Base-by-base conservation (phyloP, 2,329 filamentous ascomycete genomes). In the Penicillium sp. region DNA sequence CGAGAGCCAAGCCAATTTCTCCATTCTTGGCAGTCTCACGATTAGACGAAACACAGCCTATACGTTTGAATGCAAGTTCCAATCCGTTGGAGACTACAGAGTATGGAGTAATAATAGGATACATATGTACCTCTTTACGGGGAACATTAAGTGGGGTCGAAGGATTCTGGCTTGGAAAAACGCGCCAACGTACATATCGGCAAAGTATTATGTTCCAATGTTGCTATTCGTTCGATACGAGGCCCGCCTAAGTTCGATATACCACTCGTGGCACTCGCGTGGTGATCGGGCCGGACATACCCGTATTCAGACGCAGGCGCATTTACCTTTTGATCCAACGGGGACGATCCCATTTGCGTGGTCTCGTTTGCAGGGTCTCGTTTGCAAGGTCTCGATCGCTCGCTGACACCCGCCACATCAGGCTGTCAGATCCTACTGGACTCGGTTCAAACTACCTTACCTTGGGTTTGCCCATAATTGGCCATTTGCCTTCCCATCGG, bases 401-500 rank as follows among this genome's bases (percentile, higher is more conserved):
- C 54, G 53, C 29, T 59, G 42, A n/a, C 50, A 59, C 58, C 62
- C 59, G 62, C 49, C 50, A 45, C 50, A 51, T 10, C 59, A 41
- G 45, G 45, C 29, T 54, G 58, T 58, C 57, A 49, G 53, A 54
- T 59, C 47, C 47, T 29, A 57, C 54, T 47, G 47, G 56, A 27
- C 31, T 12, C 41, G 37, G 50, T 50, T 31, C 21, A 46, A 41
- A 38, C 31, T 38, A 17, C 40, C 50, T 61, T 45, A 50, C 52
- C 50, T 57, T 43, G 23, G 40, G 50, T 47, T 40, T 27, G 15
- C 23, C 23, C 56, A 56, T 55, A 59, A 40, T 54, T 40, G 51
- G 57, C 58, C 56, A 57, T 57, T 46, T 64, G 56, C 50, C 57
- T 64, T 54, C 47, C 57, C 51, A 49, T 47, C 53, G 35, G 31